Base-by-base conservation (phyloP, 768 basidiomycete genomes). In the Tulasnella sp. region DNA sequence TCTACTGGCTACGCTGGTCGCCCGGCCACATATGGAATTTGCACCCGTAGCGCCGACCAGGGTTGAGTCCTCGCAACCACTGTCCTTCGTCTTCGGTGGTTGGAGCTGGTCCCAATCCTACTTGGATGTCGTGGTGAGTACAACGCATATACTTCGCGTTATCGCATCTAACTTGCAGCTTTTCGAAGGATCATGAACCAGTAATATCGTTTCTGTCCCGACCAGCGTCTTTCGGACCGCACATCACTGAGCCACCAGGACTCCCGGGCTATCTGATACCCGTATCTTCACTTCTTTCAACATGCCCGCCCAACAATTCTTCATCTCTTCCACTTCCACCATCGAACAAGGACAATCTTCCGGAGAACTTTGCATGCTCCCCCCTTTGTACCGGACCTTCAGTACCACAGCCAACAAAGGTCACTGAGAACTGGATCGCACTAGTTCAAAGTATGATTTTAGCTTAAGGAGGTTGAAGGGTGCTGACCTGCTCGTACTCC, bases 391-490 rank as follows among this genome's bases (percentile, higher is more conserved):
- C 89, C 3, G 85, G 83, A 69, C 92, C 92, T 0, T 86, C 89
- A 2, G 84, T 88, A 24, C 94, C 94, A 42, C 50, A 54, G 44
- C 69, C 72, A 24, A 54, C 37, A 0, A 89, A 90, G 79, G 87
- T 86, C 31, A 88, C 89, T 18, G 94, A 95, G 80, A 88, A 91
- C 14, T 97, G 95, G 93, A 94, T 98, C 85, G 97, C 96, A 0
- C 89, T 98, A 75, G 92, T 98, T 0, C 93, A 97, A 85, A 88
- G 97, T 58, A 69, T 34, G 64, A 7, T 20, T 37, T 37, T 34
- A 20, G 34, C 28, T 28, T 31, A 37, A 69, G 64, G 64, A 69
- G 64, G 34, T 28, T 69, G 31, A 69, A 31, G 3, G 64, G 34
- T 14, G 18, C 64, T 69, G 28, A 69, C 64, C 64, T 9, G 31